A percentile compares a stretch with the other conserved stretches of the same genome.
Conservation (phyloP, 1,284 basidiomycete species). For the Porogramme epimiltina region DNA sequence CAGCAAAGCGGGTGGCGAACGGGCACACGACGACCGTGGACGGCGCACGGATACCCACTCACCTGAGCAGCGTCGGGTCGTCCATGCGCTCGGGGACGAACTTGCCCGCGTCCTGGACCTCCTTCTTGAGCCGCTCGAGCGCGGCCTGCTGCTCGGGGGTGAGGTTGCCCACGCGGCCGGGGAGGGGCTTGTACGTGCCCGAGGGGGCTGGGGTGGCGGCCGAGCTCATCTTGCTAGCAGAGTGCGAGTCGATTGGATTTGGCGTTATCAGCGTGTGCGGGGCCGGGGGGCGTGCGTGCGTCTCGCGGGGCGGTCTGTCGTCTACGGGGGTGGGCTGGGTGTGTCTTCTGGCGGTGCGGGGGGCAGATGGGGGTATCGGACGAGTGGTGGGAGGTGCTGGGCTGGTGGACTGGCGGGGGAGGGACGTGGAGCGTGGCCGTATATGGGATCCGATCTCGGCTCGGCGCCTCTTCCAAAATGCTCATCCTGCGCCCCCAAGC, state of each 20-base stretch:
- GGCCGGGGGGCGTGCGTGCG: no score
- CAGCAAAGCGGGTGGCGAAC: background rate
- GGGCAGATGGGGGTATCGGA: background rate
- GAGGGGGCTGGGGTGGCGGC: constrained; percentile 62
- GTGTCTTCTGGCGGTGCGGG: constrained; percentile 2
- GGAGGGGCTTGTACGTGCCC: constrained; percentile 69
- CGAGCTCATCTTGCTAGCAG: constrained; percentile 41
- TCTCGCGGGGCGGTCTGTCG: no score
- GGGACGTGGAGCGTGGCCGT: background rate
- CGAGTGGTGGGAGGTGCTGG: background rate
- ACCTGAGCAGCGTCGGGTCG: constrained; percentile 80
- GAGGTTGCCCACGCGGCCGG: constrained; percentile 85
- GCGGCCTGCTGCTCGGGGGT: constrained; percentile 69
- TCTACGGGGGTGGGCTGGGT: no score
- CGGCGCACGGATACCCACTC: constrained; percentile 8
- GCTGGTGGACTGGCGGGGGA: background rate
- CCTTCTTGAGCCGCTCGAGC: constrained; percentile 73
- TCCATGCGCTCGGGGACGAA: constrained; percentile 78
- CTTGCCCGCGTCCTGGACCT: constrained; percentile 61
- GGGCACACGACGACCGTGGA: background rate
- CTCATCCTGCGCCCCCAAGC: no score
- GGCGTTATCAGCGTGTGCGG: no score
- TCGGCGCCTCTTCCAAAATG: no score
- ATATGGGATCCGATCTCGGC: no score
- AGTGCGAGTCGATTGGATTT: constrained; percentile 2